A percentile compares a stretch with the other conserved stretches of the same genome.
Evolutionary conservation across 768 basidiomycete genomes (phyloP).

Genomic region (Pulveroboletus sp.): DNA sequence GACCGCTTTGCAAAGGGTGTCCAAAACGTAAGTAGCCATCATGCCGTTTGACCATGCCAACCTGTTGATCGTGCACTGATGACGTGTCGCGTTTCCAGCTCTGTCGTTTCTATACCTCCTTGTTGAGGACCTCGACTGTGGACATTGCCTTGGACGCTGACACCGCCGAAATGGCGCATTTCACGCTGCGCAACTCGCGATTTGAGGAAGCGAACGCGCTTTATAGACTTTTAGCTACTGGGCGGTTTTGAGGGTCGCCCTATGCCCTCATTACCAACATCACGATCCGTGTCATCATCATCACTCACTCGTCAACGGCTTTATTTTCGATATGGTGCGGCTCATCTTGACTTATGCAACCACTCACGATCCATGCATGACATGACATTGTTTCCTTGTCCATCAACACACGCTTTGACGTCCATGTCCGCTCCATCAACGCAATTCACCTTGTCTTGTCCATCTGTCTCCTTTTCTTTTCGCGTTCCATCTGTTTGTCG

Average conservation of each 20-base stretch:
- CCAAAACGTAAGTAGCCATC: slow-evolving; percentile 50
- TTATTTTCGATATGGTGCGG: slow-evolving; percentile 4
- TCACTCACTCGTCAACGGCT: neutral
- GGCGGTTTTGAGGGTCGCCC: slow-evolving; percentile 25
- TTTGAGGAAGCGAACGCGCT: slow-evolving; percentile 75
- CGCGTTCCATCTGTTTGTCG: neutral
- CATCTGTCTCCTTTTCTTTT: neutral
- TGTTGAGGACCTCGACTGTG: slow-evolving; percentile 63
- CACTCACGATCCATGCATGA: slow-evolving; percentile 5
- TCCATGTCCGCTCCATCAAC: neutral
- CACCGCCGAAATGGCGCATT: slow-evolving; percentile 73
- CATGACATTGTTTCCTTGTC: neutral
- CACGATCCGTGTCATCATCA: neutral
- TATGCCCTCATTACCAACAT: neutral
- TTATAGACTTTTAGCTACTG: slow-evolving; percentile 57
- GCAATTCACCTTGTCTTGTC: too few species aligned
- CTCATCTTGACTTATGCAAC: slow-evolving; percentile 16
- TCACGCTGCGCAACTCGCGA: slow-evolving; percentile 63
- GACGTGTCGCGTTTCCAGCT: slow-evolving; percentile 38
- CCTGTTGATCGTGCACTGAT: slow-evolving; percentile 2
- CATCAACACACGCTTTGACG: neutral
- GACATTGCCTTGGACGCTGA: slow-evolving; percentile 63
- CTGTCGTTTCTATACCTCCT: slow-evolving; percentile 70
- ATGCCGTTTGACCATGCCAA: neutral
- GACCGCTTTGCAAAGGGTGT: slow-evolving; percentile 71